Evolutionary conservation across 208 protist species (phyloP), one percentile per base, ranked within the genome.

Genomic region (Perkinsela sp.): DNA sequence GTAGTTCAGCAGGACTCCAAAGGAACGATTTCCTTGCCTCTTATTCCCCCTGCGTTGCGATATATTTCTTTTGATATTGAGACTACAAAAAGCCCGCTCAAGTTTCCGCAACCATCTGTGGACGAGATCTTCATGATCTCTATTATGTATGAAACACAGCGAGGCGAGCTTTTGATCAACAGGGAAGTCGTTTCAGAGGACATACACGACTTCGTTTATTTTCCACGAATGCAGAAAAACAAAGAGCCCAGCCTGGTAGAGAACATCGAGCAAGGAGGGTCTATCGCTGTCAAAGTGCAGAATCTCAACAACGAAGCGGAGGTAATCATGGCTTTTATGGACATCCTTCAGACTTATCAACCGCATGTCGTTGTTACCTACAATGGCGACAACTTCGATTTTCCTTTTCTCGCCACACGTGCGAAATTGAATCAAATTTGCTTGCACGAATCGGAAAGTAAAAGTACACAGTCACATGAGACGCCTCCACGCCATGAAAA

Each of bases 321-420:
- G 15, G 74, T 95, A 0, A 78, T 99, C 16, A 70, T 77, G 1
- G 79, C 83, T 32, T 99, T 95, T 72, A 97, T 98, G 68, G 79
- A 87, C 29, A 93, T 98, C 68, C 96, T 99, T 71, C 74, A 86
- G 29, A 79, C 89, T 73, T 80, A 92, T 67, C 82, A 90, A 68
- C 97, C 97, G 15, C 89, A 92, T 67, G 91, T 99, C 22, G 95
- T 96, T 72, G 96, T 99, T 15, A 98, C 98, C 0, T 99, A 95
- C 77, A 99, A 99, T 89, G 98, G 98, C 31, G 98, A 99, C 77
- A 95, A 89, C 72, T 99, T 99, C 83, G 98, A 99, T 84, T 99
- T 90, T 75, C 96, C 96, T 1, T 99, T 98, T 77, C 88, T 99
- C 68, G 93, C 99, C 40, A 78, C 80, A 1, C 79, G 96, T 28